A percentile compares a stretch with the other conserved stretches of the same genome.
Evolutionary conservation across 2,329 filamentous ascomycete species (phyloP).

Genomic region (Sporothrix protearum): DNA sequence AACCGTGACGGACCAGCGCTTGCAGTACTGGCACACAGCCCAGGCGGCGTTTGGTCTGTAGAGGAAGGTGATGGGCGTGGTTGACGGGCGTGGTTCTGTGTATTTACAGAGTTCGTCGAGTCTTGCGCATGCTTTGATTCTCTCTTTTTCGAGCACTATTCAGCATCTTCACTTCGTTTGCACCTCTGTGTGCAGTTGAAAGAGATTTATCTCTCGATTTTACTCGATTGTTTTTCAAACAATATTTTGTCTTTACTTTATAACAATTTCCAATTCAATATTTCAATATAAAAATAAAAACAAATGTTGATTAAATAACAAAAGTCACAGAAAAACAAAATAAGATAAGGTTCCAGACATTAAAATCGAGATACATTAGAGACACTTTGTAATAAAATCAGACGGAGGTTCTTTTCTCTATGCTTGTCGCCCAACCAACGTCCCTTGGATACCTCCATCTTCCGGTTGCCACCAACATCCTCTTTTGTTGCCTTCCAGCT

Average conservation of each 20-base stretch:
- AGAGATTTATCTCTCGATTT: background rate
- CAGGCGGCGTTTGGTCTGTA: slow-evolving; percentile 47
- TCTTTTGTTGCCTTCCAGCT: background rate
- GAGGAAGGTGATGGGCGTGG: background rate
- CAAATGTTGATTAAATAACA: background rate
- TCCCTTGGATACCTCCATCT: background rate
- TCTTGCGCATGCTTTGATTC: background rate
- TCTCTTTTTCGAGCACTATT: background rate
- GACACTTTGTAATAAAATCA: background rate
- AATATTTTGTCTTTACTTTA: background rate
- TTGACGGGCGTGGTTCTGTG: too few species aligned
- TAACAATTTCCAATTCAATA: background rate
- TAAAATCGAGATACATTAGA: too few species aligned
- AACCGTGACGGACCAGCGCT: slow-evolving; percentile 31
- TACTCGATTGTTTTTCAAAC: background rate
- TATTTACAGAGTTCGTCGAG: background rate
- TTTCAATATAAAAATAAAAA: background rate
- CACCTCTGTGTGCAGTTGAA: background rate
- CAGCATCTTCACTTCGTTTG: slow-evolving; percentile 11
- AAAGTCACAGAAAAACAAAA: background rate
- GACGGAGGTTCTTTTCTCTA: slow-evolving; percentile 1
- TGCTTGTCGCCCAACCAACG: background rate
- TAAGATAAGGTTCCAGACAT: too few species aligned
- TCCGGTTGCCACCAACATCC: background rate
- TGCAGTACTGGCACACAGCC: slow-evolving; percentile 44